These are phyloP conservation scores for Penicillium diatomitis DNA, from an alignment of 495 filamentous ascomycete genomes.

Conservation along the genomic window DNA sequence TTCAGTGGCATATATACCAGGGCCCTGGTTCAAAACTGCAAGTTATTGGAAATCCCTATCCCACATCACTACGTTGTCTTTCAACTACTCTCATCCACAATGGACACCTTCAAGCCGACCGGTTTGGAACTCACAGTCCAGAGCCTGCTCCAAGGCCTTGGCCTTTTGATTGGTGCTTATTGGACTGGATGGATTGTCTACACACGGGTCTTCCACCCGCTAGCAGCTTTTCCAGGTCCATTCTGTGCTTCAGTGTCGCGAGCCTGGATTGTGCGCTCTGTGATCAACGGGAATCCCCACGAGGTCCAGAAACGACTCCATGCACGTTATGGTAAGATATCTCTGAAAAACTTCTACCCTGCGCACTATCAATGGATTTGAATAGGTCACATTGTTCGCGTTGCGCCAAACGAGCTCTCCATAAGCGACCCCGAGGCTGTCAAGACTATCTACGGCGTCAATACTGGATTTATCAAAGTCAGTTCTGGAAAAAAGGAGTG, in stretches of 20 bases:
- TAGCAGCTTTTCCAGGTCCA: background rate
- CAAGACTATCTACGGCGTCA: conserved; percentile 22
- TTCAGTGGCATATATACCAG: background rate
- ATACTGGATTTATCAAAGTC: conserved; percentile 13
- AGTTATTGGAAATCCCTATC: background rate
- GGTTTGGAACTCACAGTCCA: background rate
- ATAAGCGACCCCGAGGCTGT: conserved; percentile 18
- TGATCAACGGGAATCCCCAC: background rate
- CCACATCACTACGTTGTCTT: background rate
- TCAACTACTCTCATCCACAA: background rate
- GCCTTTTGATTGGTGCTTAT: background rate
- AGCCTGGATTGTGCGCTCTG: background rate
- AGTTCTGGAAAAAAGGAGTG: background rate
- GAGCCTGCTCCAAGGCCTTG: background rate
- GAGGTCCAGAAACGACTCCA: background rate
- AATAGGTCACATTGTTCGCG: background rate
- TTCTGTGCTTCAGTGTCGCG: background rate
- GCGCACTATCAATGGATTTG: background rate
- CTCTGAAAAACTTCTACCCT: background rate
- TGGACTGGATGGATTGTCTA: background rate
- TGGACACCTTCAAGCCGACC: background rate
- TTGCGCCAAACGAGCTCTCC: conserved; percentile 14
- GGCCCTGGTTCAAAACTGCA: background rate
- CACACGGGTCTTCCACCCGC: background rate
- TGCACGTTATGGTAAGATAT: background rate